These are phyloP conservation scores for Euptelea pleiosperma DNA, from an alignment of 164 flowering plant species.

Conservation along the genomic window DNA sequence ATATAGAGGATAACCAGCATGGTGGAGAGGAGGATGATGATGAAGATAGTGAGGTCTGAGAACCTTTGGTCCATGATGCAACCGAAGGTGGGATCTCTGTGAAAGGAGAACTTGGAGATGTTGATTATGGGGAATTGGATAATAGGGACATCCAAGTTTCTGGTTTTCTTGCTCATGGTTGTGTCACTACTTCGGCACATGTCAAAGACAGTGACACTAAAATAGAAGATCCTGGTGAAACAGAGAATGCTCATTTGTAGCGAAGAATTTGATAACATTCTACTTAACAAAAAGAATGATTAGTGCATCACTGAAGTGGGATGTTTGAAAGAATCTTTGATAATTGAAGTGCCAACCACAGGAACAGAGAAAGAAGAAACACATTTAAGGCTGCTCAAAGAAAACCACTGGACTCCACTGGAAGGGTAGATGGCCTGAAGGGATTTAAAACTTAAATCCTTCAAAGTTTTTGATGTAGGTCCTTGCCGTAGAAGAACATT, in stretches of 20 bases:
- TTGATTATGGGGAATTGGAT: constrained; percentile 14
- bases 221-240: constrained; percentile 19
- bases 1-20: too few relatives aligned
- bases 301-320: constrained; percentile 11
- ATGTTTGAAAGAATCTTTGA: constrained; percentile 14
- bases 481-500: too few relatives aligned
- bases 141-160: neutral
- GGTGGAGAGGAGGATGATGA: constrained; percentile 38
- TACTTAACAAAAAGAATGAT: constrained; percentile 12
- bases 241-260: constrained; percentile 6
- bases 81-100: constrained; percentile 15
- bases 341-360: constrained; percentile 5
- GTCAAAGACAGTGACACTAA: constrained; percentile 11
- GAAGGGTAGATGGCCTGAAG: constrained; percentile 11
- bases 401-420: constrained; percentile 11
- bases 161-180: constrained; percentile 5
- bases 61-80: constrained; percentile 14
- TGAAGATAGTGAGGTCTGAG: constrained; percentile 62
- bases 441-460: too few relatives aligned
- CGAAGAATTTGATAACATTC: constrained; percentile 1
- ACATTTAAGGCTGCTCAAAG: constrained; percentile 1
- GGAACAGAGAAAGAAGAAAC: constrained; percentile 17
- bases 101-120: constrained; percentile 9
- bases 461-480: too few relatives aligned
- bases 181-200: constrained; percentile 5